A percentile compares a stretch with the other conserved stretches of the same genome.
phyloP scores from a whole-genome alignment of 257 asterid genomes.

The Solanum pennellii region DNA sequence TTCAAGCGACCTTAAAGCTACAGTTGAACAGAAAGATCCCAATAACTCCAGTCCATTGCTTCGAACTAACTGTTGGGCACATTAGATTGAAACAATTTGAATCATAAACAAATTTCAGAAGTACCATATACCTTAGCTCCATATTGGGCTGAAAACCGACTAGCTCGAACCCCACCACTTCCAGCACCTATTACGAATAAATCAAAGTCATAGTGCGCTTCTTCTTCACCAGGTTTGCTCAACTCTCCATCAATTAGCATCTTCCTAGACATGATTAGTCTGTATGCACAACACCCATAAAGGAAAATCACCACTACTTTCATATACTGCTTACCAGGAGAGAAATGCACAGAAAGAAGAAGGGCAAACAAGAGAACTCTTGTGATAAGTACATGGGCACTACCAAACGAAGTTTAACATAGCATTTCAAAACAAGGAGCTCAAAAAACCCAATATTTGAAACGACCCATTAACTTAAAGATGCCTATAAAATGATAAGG shows the following conservation, averaged over 20 bases:
- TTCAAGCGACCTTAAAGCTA: background rate
- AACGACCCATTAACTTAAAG: background rate
- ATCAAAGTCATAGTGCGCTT: constrained; percentile 67
- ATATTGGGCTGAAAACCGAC: constrained; percentile 76
- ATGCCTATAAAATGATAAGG: background rate
- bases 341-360: background rate
- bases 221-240: constrained; percentile 27
- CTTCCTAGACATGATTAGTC: constrained; percentile 78
- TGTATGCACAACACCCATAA: constrained; percentile 14
- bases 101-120: background rate
- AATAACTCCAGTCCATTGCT: background rate
- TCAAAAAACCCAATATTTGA: background rate
- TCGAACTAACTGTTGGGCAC: background rate
- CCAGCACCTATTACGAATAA: constrained; percentile 96
- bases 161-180: constrained; percentile 97
- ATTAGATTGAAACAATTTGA: background rate
- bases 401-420: background rate
- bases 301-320: background rate
- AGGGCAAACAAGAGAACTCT: background rate
- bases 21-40: background rate
- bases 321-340: background rate
- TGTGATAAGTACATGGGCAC: constrained; percentile 1
- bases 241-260: constrained; percentile 75
- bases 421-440: background rate
- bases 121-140: constrained; percentile 72